phyloP scores from a whole-genome alignment of 441 rosid species.

The Erodium texanum region DNA sequence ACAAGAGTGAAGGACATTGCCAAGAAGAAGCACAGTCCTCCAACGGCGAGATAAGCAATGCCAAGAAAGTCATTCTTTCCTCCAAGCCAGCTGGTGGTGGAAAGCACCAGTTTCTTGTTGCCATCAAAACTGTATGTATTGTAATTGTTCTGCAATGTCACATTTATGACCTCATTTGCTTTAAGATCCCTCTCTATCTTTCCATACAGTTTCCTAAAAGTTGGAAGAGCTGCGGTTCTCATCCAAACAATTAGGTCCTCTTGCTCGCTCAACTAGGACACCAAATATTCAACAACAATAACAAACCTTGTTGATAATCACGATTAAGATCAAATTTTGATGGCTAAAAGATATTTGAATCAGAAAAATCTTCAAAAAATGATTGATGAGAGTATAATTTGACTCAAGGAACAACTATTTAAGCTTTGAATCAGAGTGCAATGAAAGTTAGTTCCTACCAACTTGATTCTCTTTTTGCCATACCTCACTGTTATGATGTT shows the following conservation, averaged over 20 bases:
- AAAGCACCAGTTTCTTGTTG: slow-evolving; percentile 37
- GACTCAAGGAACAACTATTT: background rate
- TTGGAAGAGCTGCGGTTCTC: slow-evolving; percentile 49
- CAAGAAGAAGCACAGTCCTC: slow-evolving; percentile 39
- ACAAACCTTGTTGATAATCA: background rate
- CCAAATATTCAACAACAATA: slow-evolving; percentile 4
- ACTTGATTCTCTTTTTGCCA: too few species aligned
- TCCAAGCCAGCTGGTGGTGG: slow-evolving; percentile 47
- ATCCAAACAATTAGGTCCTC: slow-evolving; percentile 52
- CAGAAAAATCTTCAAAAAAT: too few species aligned
- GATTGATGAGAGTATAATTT: too few species aligned
- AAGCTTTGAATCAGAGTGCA: background rate
- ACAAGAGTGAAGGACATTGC: slow-evolving; percentile 37
- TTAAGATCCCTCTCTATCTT: slow-evolving; percentile 35
- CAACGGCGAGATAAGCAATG: slow-evolving; percentile 34
- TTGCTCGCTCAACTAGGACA: slow-evolving; percentile 37
- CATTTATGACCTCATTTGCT: slow-evolving; percentile 24
- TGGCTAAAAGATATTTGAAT: background rate
- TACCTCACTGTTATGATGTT: too few species aligned
- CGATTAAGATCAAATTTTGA: background rate
- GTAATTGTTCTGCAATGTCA: slow-evolving; percentile 36
- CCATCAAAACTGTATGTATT: slow-evolving; percentile 46
- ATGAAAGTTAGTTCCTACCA: too few species aligned
- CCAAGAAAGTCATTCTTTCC: slow-evolving; percentile 49
- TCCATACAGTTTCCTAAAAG: slow-evolving; percentile 42